These are phyloP conservation scores for Nelumbo lutea DNA, from an alignment of 164 flowering plant species.

Conservation along the genomic window DNA sequence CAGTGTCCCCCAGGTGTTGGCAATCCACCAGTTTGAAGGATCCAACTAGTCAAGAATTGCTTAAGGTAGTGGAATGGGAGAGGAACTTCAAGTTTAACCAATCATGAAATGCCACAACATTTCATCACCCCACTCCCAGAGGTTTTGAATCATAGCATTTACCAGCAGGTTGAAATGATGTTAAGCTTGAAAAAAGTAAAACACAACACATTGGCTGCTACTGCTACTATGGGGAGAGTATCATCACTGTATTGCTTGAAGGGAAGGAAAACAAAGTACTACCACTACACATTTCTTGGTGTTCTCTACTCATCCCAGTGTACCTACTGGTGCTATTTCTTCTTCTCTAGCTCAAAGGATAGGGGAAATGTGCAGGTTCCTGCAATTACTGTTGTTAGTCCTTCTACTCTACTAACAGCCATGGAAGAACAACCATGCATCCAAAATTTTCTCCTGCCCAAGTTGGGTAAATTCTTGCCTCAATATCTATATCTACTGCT, in stretches of 20 bases:
- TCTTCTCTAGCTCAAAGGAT: constrained; percentile 33
- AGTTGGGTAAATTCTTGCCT: constrained; percentile 31
- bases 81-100: constrained; percentile 52
- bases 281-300: constrained; percentile 58
- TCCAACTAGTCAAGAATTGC: constrained; percentile 79
- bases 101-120: constrained; percentile 52
- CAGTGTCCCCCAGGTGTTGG: constrained; percentile 88
- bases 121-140: constrained; percentile 75
- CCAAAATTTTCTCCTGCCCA: constrained; percentile 21
- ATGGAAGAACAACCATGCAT: constrained; percentile 26
- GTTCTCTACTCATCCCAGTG: constrained; percentile 55
- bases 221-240: constrained; percentile 90
- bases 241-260: constrained; percentile 50
- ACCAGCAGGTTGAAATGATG: constrained; percentile 56
- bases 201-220: constrained; percentile 89
- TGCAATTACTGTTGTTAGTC: constrained; percentile 20
- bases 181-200: constrained; percentile 83
- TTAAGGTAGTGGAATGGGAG: constrained; percentile 78
- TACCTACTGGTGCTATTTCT: constrained; percentile 30
- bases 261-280: constrained; percentile 67
- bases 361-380: constrained; percentile 34
- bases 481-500: constrained; percentile 37
- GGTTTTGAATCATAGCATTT: constrained; percentile 74
- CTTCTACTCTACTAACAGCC: constrained; percentile 25
- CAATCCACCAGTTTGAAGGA: constrained; percentile 73